Conservation (phyloP, 495 filamentous ascomycete species). For the Chaetomium fimeti region DNA sequence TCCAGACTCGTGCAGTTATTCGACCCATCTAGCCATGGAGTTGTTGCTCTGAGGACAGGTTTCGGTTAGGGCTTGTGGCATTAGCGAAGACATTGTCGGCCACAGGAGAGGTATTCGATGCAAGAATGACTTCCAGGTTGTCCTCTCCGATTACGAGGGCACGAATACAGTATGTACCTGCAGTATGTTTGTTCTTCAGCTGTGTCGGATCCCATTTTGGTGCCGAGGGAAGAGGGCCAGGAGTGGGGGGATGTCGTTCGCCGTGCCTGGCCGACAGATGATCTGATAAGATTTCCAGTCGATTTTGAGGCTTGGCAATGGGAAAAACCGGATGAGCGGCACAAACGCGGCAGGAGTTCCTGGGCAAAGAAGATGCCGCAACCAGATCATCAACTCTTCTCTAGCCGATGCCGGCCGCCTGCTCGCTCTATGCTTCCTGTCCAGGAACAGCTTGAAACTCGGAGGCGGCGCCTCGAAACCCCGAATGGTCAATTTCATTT, state of each 20-base stretch:
- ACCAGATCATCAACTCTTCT: background rate
- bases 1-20: no score
- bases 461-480: background rate
- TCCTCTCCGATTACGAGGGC: no score
- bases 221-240: conserved; percentile 13
- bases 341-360: background rate
- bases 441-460: background rate
- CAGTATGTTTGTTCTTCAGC: no score
- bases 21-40: no score
- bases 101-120: no score
- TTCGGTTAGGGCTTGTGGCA: no score
- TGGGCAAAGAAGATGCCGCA: background rate
- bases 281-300: conserved; percentile 49
- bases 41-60: no score
- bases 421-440: background rate
- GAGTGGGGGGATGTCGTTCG: background rate
- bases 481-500: no score
- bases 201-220: background rate
- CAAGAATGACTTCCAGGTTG: no score
- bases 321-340: conserved; percentile 26
- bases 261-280: conserved; percentile 40
- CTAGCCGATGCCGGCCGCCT: conserved; percentile 14
- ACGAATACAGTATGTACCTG: no score
- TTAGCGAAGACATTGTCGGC: no score
- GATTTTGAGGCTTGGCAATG: conserved; percentile 26